Conservation (phyloP, 305 asterid species). For the Lippia alba region DNA sequence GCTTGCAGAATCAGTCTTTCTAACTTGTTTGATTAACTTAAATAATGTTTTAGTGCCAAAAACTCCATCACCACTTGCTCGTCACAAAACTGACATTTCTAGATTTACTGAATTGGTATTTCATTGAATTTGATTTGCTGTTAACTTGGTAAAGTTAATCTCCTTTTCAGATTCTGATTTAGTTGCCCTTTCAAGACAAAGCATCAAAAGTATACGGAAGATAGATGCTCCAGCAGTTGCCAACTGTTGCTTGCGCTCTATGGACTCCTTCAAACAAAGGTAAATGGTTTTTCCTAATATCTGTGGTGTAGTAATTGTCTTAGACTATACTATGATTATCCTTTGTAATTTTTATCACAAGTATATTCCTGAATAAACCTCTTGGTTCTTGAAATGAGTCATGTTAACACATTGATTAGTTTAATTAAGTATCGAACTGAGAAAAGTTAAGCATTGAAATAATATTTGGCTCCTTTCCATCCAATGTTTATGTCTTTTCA, state of each 20-base stretch:
- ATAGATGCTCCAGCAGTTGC: conserved; percentile 53
- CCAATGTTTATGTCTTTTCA: conserved; percentile 32
- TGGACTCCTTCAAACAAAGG: conserved; percentile 47
- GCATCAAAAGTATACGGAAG: conserved; percentile 5
- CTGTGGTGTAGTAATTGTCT: not conserved
- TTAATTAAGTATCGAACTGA: not conserved
- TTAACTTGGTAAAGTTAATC: not conserved
- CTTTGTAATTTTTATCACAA: not conserved
- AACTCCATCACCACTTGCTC: not conserved
- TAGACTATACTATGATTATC: not conserved
- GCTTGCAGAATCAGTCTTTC: not conserved
- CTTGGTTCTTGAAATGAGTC: conserved; percentile 11
- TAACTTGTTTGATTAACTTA: not conserved
- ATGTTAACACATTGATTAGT: conserved; percentile 12
- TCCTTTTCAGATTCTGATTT: not conserved
- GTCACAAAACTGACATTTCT: conserved; percentile 10
- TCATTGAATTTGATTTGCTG: conserved; percentile 12
- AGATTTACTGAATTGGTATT: not conserved
- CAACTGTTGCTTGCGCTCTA: conserved; percentile 43
- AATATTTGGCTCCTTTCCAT: not conserved
- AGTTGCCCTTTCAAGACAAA: conserved; percentile 11
- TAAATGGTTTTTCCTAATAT: conserved; percentile 6
- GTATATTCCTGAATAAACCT: not conserved
- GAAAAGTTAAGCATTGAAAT: not conserved
- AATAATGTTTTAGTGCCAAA: conserved; percentile 16